A percentile compares a stretch with the other conserved stretches of the same genome.
phyloP scores from a whole-genome alignment of 2,329 filamentous ascomycete genomes.

The Tolypocladium nubicola region DNA sequence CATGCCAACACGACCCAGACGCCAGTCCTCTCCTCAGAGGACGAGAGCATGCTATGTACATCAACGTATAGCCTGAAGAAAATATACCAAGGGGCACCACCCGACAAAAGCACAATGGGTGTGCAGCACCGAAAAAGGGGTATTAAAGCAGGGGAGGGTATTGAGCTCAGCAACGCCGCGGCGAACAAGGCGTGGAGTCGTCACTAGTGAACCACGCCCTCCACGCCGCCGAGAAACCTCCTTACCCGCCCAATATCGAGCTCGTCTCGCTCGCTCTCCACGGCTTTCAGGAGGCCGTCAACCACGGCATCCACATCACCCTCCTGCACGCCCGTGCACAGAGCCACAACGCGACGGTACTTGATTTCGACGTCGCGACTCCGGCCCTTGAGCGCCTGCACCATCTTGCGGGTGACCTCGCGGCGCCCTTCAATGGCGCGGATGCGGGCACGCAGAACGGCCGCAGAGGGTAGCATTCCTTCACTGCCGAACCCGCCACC shows the following conservation, averaged over 20 bases:
- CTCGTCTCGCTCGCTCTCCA: slow-evolving; percentile 76
- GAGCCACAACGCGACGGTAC: slow-evolving; percentile 76
- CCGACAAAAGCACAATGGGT: background rate
- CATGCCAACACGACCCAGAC: background rate
- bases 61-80: background rate
- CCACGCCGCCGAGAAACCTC: slow-evolving; percentile 71
- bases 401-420: slow-evolving; percentile 53
- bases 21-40: background rate
- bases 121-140: background rate
- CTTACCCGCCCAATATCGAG: slow-evolving; percentile 67
- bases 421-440: slow-evolving; percentile 63
- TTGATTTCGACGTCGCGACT: slow-evolving; percentile 78
- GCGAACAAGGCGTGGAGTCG: background rate
- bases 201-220: slow-evolving; percentile 42
- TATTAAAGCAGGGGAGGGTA: background rate
- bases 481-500: slow-evolving; percentile 25
- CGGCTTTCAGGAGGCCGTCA: slow-evolving; percentile 70
- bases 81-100: background rate
- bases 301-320: slow-evolving; percentile 70
- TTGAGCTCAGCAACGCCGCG: background rate
- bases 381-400: slow-evolving; percentile 62
- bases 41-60: background rate
- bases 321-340: slow-evolving; percentile 75
- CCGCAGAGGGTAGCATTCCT: slow-evolving; percentile 43
- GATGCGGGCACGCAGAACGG: slow-evolving; percentile 55